phyloP scores from a whole-genome alignment of 257 asterid genomes.

The Fraxinus quadrangulata region DNA sequence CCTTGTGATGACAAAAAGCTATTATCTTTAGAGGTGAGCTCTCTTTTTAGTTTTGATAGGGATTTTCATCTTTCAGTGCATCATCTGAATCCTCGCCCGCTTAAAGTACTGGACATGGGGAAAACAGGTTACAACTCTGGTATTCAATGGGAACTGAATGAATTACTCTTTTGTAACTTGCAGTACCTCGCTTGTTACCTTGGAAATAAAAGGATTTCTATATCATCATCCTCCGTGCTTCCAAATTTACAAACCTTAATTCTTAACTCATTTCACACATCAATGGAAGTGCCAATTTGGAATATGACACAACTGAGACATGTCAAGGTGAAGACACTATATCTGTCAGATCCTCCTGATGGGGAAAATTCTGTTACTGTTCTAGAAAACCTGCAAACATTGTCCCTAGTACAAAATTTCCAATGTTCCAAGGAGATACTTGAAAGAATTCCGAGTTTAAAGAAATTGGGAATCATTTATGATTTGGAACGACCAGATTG shows the following conservation, averaged over 20 bases:
- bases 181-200: no score
- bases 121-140: no score
- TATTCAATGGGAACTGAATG: no score
- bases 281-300: not conserved
- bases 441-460: not conserved
- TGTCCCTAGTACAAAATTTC: not conserved
- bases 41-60: not conserved
- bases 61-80: not conserved
- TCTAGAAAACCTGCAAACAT: not conserved
- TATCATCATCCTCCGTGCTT: not conserved
- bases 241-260: not conserved
- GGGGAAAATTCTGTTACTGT: not conserved
- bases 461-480: not conserved
- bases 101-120: not conserved
- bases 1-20: not conserved
- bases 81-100: not conserved
- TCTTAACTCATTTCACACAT: not conserved
- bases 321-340: not conserved
- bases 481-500: not conserved
- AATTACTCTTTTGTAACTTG: no score
- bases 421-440: not conserved
- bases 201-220: not conserved
- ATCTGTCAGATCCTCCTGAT: not conserved
- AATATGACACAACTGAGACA: not conserved
- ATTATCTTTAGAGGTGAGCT: not conserved